Conservation (phyloP, 106 monocot genomes). For the Triglochin maritima region DNA sequence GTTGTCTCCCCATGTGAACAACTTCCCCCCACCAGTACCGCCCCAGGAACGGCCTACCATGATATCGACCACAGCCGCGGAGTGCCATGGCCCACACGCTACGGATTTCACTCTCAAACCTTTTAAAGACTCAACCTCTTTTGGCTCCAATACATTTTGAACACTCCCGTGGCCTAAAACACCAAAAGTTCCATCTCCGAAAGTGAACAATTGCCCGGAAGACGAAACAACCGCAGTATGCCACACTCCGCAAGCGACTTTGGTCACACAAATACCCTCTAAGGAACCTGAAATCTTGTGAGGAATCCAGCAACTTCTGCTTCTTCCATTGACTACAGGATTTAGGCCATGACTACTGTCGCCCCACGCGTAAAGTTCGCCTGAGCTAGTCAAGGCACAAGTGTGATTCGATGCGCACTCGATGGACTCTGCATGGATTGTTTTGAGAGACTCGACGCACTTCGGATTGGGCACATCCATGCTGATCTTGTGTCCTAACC, state of each 20-base stretch:
- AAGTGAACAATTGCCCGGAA: slow-evolving; percentile 16
- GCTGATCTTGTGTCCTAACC: slow-evolving; percentile 47
- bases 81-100: slow-evolving; percentile 21
- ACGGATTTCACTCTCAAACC: slow-evolving; percentile 15
- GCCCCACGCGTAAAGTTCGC: slow-evolving; percentile 76
- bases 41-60: neutral
- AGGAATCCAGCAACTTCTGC: slow-evolving; percentile 13
- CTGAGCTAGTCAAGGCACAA: slow-evolving; percentile 61
- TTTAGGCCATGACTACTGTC: slow-evolving; percentile 18
- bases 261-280: neutral
- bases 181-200: slow-evolving; percentile 18
- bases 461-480: slow-evolving; percentile 51
- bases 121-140: slow-evolving; percentile 19
- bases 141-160: slow-evolving; percentile 5
- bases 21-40: slow-evolving; percentile 2
- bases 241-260: slow-evolving; percentile 21
- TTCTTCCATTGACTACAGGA: neutral
- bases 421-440: slow-evolving; percentile 26
- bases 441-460: slow-evolving; percentile 33
- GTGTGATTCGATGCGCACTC: slow-evolving; percentile 61
- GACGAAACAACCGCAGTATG: slow-evolving; percentile 18
- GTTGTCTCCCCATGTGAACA: slow-evolving; percentile 26
- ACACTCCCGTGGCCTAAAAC: slow-evolving; percentile 18
- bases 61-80: slow-evolving; percentile 18
- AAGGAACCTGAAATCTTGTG: slow-evolving; percentile 8